Base-by-base conservation (phyloP, 148 eudicot genomes). In the Chenopodium suecicum region DNA sequence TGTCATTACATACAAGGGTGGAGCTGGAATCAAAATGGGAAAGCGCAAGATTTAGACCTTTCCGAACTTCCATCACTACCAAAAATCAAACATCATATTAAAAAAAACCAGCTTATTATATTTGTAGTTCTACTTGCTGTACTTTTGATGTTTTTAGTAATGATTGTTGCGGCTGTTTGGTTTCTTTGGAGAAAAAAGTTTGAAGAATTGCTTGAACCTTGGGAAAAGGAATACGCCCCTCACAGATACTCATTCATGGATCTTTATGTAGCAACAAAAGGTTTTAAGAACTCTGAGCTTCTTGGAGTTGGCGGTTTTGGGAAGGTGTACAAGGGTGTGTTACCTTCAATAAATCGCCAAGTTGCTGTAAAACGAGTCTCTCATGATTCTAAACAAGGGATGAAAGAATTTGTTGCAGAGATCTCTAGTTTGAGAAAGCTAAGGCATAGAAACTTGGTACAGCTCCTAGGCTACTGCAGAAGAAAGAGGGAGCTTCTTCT, bases 281-380 rank as follows among this genome's bases (percentile, higher is more conserved):
- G 88, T 79, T 88, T 86, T 64, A 77, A 62, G 74, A 79, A 79
- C 78, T 77, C 70, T 1, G 78, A 82, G 67, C 71, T 85, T 46
- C 79, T 82, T 3, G 90, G 90, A 75, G 78, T 63, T 12, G 87
- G 87, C 22, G 87, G 82, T 11, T 87, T 87, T 14, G 88, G 89
- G 64, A 83, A 85, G 65, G 44, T 41, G 7, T 41, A 41, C 44
- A 41, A 41, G 44, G 44, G 44, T 41, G 44, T 41, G 6, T 41
- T 85, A 63, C 78, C 78, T 34, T 48, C 58, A 46, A 78, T 65
- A 7, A 46, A 54, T 29, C 37, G 16, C 50, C 17, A 78, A 76
- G 75, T 88, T 17, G 88, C 86, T 1, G 76, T 88, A 52, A 87
- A 87, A 58, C 84, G 76, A 37, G 69, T 87, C 23, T 76, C 87